Percentiles rank a stretch among this genome's conserved stretches.
Evolutionary conservation across 2,329 filamentous ascomycete genomes (phyloP).

Genomic region (Leptodontidium sp.): DNA sequence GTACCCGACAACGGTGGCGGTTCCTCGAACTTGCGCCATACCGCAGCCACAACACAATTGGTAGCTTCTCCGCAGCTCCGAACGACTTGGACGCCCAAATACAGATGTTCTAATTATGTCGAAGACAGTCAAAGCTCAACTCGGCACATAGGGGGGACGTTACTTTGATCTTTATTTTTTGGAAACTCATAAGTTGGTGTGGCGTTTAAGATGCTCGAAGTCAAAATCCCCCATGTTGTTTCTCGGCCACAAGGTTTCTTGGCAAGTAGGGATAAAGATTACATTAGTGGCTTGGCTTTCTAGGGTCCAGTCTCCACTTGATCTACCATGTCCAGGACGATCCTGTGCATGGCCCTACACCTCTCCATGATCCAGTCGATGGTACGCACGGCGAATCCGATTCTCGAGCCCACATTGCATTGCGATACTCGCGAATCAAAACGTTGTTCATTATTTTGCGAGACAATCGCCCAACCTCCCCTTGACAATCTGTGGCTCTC

Average conservation of each 20-base stretch:
- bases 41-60: not conserved
- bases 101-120: conserved; percentile 5
- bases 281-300: conserved; percentile 2
- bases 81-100: conserved; percentile 5
- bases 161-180: not conserved
- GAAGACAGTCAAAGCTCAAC: not conserved
- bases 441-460: not conserved
- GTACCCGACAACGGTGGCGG: conserved; percentile 4
- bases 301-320: not conserved
- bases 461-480: conserved; percentile 8
- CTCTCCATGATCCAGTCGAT: conserved; percentile 2
- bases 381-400: not conserved
- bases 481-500: conserved; percentile 7
- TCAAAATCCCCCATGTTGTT: not conserved
- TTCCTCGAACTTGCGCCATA: not conserved
- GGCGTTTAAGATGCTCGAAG: not conserved
- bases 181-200: not conserved
- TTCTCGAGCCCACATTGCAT: not conserved
- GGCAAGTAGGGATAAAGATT: not conserved
- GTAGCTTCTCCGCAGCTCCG: not conserved
- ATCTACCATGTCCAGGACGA: not conserved
- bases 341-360: not conserved
- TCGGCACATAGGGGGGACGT: not conserved
- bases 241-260: conserved; percentile 1
- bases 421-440: not conserved